These are phyloP conservation scores for Diddensiella caesifluorescens DNA, from an alignment of 805 yeast species.

Conservation along the genomic window DNA sequence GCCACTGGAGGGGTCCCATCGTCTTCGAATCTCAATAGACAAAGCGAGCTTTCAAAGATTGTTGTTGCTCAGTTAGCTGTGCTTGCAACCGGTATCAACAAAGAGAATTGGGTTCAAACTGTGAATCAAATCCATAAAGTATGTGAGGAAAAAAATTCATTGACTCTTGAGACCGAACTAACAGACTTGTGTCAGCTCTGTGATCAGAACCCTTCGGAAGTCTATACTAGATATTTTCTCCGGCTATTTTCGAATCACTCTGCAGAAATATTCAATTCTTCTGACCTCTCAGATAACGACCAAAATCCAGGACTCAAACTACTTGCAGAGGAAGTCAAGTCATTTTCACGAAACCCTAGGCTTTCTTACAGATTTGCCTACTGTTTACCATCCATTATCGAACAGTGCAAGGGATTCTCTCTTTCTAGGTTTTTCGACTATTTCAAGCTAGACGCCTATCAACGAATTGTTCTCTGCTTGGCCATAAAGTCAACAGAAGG, in stretches of 20 bases:
- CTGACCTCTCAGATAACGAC: no score
- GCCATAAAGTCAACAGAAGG: no score
- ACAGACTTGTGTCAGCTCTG: background rate
- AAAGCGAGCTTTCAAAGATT: conserved; percentile 27
- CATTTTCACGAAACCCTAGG: background rate
- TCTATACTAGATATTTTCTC: background rate
- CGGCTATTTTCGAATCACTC: background rate
- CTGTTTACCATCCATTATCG: background rate
- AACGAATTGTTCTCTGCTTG: background rate
- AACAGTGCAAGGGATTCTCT: background rate
- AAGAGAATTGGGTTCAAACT: conserved; percentile 38
- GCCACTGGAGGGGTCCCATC: background rate
- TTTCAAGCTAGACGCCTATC: background rate
- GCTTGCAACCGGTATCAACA: conserved; percentile 41
- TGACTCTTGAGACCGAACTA: background rate
- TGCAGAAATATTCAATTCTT: background rate
- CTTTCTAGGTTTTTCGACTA: background rate
- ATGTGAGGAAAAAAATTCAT: conserved; percentile 1
- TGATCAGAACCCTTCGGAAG: background rate
- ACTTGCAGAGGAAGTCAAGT: background rate
- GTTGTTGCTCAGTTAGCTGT: conserved; percentile 50
- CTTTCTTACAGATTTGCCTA: background rate
- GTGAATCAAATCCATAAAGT: conserved; percentile 42
- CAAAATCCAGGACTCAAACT: background rate
- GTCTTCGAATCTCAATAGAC: background rate